These are phyloP conservation scores for Tetracladium setigerum DNA, from an alignment of 495 filamentous ascomycete genomes.

Conservation along the genomic window DNA sequence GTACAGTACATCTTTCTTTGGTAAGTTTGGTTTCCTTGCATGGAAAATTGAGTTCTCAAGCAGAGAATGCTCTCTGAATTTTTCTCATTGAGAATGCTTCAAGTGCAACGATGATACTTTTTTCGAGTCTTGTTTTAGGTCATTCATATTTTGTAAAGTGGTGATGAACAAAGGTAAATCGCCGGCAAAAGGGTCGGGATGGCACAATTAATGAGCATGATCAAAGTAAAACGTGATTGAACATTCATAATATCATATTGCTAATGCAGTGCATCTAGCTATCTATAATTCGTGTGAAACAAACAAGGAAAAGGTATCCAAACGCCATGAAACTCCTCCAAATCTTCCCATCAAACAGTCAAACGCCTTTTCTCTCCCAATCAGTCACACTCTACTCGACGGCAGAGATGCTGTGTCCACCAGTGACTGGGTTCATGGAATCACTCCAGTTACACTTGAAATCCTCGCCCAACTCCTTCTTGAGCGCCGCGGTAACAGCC, in stretches of 20 bases:
- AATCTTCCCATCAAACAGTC: too few relatives aligned
- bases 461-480: conserved; percentile 48
- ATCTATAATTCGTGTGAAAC: too few relatives aligned
- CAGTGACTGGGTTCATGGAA: conserved; percentile 23
- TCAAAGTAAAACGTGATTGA: conserved; percentile 4
- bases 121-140: background rate
- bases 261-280: too few relatives aligned
- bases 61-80: too few relatives aligned
- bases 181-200: background rate
- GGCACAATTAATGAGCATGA: background rate
- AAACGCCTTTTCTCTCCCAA: background rate
- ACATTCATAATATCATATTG: too few relatives aligned
- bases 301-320: too few relatives aligned
- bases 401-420: conserved; percentile 10
- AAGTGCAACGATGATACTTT: background rate
- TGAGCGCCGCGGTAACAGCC: conserved; percentile 44
- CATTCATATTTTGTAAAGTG: background rate
- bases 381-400: conserved; percentile 11
- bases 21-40: too few relatives aligned
- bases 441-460: conserved; percentile 50
- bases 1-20: too few relatives aligned
- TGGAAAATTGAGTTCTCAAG: too few relatives aligned
- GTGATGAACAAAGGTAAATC: background rate
- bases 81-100: background rate
- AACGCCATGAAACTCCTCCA: too few relatives aligned